Conservation (phyloP, 176 grass and related monocot species). For the Paspalum vaginatum region DNA sequence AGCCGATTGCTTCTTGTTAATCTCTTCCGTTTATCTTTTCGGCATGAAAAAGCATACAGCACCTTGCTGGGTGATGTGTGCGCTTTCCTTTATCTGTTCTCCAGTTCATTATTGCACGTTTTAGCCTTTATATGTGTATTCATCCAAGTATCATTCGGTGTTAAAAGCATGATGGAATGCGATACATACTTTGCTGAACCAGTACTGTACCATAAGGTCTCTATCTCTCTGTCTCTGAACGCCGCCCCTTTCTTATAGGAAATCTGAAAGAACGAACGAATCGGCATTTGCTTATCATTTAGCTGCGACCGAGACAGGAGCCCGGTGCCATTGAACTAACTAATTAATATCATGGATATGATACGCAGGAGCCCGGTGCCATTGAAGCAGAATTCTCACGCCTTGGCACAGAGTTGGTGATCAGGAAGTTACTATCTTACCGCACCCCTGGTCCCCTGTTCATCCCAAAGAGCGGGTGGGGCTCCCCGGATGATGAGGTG, state of each 20-base stretch:
- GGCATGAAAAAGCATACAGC: not conserved
- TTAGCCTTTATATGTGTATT: not conserved
- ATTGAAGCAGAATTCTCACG: slow-evolving; percentile 63
- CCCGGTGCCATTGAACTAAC: no score
- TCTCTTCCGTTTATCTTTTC: not conserved
- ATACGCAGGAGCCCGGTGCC: slow-evolving; percentile 53
- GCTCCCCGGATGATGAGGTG: slow-evolving; percentile 55
- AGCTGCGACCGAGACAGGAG: no score
- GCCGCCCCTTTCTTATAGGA: no score
- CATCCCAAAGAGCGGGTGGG: slow-evolving; percentile 63
- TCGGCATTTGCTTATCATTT: no score
- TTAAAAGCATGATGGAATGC: not conserved
- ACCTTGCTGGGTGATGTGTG: not conserved
- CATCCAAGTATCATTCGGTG: not conserved
- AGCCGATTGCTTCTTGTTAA: not conserved
- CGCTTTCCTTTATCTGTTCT: not conserved
- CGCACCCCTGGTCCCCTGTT: slow-evolving; percentile 44
- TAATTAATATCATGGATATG: not conserved
- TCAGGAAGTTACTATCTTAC: slow-evolving; percentile 55
- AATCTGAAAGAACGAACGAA: not conserved
- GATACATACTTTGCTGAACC: slow-evolving; percentile 16
- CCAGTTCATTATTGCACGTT: not conserved
- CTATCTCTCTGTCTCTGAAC: no score
- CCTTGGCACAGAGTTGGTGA: slow-evolving; percentile 54
- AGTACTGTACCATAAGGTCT: no score